Evolutionary conservation across 176 grass and related monocot species (phyloP), one percentile per base, ranked within the genome.

Genomic region (Guadua angustifolia): DNA sequence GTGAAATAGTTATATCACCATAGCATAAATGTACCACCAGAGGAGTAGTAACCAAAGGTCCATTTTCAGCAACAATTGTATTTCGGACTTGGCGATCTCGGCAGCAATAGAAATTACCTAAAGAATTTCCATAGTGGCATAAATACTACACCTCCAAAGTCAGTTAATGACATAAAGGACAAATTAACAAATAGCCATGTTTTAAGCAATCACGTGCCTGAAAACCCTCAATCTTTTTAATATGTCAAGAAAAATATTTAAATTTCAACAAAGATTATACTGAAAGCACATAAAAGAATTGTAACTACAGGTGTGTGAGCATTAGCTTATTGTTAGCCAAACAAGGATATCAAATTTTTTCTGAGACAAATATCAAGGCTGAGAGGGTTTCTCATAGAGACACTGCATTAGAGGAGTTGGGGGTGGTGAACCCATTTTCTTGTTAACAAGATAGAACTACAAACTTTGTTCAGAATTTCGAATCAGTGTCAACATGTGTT

Each of bases 21-120:
- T 62, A 44, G 32, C 24, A 60, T 66, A 51, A 70, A 65, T 70
- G 58, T 88, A 99, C 93, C 74, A 99, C 90, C 39, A 99, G 81
- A 80, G 96, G 87, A 87, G 77, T 86, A 38, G 81, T 63, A 71
- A 90, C 35, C 67, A 90, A 92, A 58, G 96, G 96, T 81, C 46
- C 80, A 78, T 66, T 89, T 84, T 99, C 96, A 77, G 93, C 73
- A 69, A 94, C 64, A 90, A 90, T 87, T 71, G 79, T 94, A 80
- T 95, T 99, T 86, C 88, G 89, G 35, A 94, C 83, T 78, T 89
- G 87, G 70, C 60, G 89, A 90, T 95, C 96, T 15, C 89, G 78
- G 1, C 96, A 86, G 89, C 88, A 58, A 93, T 99, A 93, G 89
- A 95, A 53, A 94, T 99, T 65, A 95, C 82, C 96, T 99, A 81